A percentile compares a stretch with the other conserved stretches of the same genome.
These are phyloP conservation scores for Mediolabrus comicus DNA, from an alignment of 108 stramenopile species.

Conservation along the genomic window DNA sequence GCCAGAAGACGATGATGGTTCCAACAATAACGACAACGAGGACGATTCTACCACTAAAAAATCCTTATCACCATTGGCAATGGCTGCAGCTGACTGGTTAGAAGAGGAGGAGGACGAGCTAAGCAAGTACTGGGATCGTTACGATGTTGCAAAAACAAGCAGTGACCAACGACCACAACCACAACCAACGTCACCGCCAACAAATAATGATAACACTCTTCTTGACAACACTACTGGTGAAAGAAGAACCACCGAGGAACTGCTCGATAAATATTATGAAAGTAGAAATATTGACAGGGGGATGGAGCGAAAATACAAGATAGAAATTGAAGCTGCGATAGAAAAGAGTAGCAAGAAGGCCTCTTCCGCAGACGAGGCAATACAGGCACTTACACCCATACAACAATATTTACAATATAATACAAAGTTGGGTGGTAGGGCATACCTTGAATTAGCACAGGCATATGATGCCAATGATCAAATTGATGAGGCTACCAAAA, in stretches of 20 bases:
- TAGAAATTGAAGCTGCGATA: neutral
- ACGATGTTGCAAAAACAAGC: slow-evolving; percentile 8
- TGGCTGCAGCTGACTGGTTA: slow-evolving; percentile 32
- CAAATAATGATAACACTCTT: neutral
- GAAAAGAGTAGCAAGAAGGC: neutral
- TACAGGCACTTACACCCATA: slow-evolving; percentile 5
- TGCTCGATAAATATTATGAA: slow-evolving; percentile 16
- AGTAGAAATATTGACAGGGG: slow-evolving; percentile 10
- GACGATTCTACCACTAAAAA: neutral
- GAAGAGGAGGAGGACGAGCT: slow-evolving; percentile 26
- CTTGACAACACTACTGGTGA: neutral
- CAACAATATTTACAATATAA: slow-evolving; percentile 12
- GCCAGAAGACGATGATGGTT: neutral
- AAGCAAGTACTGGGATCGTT: slow-evolving; percentile 17
- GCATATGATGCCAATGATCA: slow-evolving; percentile 19
- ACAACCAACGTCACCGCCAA: neutral
- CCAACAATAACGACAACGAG: neutral
- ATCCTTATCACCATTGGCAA: slow-evolving; percentile 9
- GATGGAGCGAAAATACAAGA: neutral
- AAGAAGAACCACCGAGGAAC: slow-evolving; percentile 10
- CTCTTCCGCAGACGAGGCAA: slow-evolving; percentile 9
- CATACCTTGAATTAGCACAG: slow-evolving; percentile 7
- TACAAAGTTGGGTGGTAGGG: slow-evolving; percentile 12
- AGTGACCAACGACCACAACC: neutral
- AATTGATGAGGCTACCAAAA: slow-evolving; percentile 1